Evolutionary conservation across 257 asterid genomes (phyloP).

Genomic region (Gardenia jasminoides): DNA sequence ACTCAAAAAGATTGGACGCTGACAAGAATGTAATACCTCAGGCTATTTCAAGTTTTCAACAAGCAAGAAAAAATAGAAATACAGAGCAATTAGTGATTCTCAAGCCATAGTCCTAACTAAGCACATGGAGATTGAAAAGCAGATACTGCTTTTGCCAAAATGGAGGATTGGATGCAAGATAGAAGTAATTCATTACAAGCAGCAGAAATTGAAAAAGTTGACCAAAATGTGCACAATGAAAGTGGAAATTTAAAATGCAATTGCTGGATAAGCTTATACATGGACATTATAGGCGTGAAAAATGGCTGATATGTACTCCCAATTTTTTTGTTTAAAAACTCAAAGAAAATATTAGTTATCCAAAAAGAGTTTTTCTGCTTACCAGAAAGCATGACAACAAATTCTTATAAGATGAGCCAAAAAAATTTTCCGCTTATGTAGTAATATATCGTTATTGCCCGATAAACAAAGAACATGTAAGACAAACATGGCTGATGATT

Average conservation of each 20-base stretch:
- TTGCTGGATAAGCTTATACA: neutral
- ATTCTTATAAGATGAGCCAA: neutral
- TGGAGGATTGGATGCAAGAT: neutral
- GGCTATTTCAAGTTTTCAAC: slow-evolving; percentile 24
- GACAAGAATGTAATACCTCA: slow-evolving; percentile 37
- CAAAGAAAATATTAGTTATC: neutral
- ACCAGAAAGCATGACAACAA: neutral
- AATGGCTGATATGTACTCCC: neutral
- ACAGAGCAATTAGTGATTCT: neutral
- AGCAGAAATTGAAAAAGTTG: neutral
- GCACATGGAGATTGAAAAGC: neutral
- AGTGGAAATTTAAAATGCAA: neutral
- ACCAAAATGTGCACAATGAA: neutral
- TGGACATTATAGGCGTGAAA: neutral
- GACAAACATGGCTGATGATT: neutral
- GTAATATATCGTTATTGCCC: neutral
- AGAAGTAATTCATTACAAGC: neutral
- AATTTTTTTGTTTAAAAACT: neutral
- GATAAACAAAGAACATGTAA: too few species aligned
- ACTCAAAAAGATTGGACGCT: slow-evolving; percentile 17
- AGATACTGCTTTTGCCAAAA: neutral
- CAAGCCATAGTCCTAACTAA: neutral
- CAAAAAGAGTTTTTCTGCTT: neutral
- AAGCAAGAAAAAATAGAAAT: slow-evolving; percentile 7
- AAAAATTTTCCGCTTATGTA: too few species aligned